Evolutionary conservation across 1,284 basidiomycete genomes (phyloP).

Genomic region (Cryptococcus depauperatus): DNA sequence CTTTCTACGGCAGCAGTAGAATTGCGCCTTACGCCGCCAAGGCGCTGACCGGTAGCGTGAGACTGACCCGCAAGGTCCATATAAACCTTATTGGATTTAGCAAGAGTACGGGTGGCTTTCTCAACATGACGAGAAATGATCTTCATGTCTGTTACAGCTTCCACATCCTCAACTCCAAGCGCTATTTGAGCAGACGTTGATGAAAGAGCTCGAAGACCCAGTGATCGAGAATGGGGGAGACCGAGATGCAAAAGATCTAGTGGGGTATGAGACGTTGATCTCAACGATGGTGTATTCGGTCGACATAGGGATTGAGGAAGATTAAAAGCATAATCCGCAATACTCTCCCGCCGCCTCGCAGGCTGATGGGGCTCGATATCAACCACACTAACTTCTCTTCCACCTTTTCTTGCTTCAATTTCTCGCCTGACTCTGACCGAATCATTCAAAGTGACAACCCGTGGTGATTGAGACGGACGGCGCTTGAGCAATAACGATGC

Average conservation of each 20-base stretch:
- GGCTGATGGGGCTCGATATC: conserved; percentile 18
- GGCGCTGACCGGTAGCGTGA: conserved; percentile 5
- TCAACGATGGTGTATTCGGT: neutral
- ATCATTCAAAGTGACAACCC: conserved; percentile 6
- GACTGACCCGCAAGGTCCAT: conserved; percentile 38
- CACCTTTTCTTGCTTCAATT: conserved; percentile 19
- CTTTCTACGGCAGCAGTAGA: conserved; percentile 24
- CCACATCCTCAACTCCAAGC: conserved; percentile 8
- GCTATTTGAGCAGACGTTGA: conserved; percentile 13
- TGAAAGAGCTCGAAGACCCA: conserved; percentile 24
- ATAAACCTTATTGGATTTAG: conserved; percentile 28
- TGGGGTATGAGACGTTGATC: conserved; percentile 14
- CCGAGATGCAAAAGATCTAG: conserved; percentile 25
- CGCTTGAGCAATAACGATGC: conserved; percentile 15
- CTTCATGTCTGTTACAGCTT: conserved; percentile 4
- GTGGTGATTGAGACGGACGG: conserved; percentile 15
- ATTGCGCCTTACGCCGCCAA: conserved; percentile 23
- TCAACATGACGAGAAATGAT: neutral
- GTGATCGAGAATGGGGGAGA: conserved; percentile 11
- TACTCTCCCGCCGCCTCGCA: conserved; percentile 5
- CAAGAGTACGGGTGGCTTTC: conserved; percentile 3
- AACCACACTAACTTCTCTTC: conserved; percentile 18
- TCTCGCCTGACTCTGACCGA: conserved; percentile 5
- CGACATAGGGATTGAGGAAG: conserved; percentile 6
- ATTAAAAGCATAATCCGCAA: conserved; percentile 2